These are phyloP conservation scores for Saccharum spontaneum DNA, from an alignment of 176 grass and related monocot genomes.

Conservation along the genomic window DNA sequence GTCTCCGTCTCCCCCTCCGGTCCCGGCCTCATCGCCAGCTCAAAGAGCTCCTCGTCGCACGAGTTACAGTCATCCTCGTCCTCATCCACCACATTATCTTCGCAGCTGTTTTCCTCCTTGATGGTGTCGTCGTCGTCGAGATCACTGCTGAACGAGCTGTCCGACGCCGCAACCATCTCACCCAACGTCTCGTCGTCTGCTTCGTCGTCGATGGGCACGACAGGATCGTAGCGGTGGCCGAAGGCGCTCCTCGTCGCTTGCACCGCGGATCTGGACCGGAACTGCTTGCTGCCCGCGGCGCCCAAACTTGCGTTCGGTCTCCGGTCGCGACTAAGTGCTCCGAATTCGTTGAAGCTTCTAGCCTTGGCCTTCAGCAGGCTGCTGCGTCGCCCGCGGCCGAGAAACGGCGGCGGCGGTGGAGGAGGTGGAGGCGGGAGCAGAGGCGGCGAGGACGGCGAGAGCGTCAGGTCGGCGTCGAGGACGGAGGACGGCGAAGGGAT, in stretches of 20 bases:
- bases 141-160: slow-evolving; percentile 47
- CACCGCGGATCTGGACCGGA: slow-evolving; percentile 32
- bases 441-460: slow-evolving; percentile 31
- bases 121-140: neutral
- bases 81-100: neutral
- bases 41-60: slow-evolving; percentile 53
- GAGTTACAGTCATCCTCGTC: slow-evolving; percentile 29
- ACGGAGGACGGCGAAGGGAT: slow-evolving; percentile 50
- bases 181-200: neutral
- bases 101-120: slow-evolving; percentile 1
- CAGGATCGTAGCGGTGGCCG: slow-evolving; percentile 19
- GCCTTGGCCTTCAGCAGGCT: slow-evolving; percentile 29
- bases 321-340: neutral
- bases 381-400: neutral
- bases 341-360: slow-evolving; percentile 39
- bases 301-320: neutral
- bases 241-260: slow-evolving; percentile 19
- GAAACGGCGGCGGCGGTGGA: neutral
- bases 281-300: neutral
- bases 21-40: slow-evolving; percentile 38
- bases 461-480: slow-evolving; percentile 42
- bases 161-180: slow-evolving; percentile 20
- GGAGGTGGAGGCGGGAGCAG: slow-evolving; percentile 18
- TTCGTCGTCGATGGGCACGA: neutral
- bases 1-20: slow-evolving; percentile 12